Percentiles rank a stretch among this genome's conserved stretches.
phyloP scores from a whole-genome alignment of 768 basidiomycete species.

The Tylopilus cervinicoccineus region DNA sequence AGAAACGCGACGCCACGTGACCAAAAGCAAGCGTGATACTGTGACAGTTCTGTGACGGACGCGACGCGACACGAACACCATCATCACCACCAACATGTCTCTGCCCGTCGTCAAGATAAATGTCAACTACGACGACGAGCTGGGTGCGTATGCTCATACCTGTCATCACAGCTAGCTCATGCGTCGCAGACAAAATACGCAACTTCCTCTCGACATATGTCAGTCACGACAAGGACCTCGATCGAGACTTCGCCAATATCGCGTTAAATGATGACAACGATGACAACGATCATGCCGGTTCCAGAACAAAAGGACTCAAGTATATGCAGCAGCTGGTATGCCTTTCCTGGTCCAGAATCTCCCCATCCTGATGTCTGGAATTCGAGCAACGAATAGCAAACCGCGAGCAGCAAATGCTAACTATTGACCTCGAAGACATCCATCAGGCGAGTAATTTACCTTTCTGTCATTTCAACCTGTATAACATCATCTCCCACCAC shows the following conservation, averaged over 20 bases:
- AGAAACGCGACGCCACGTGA: slow-evolving; percentile 14
- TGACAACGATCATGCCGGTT: slow-evolving; percentile 30
- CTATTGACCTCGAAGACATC: slow-evolving; percentile 88
- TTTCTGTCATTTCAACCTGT: background rate
- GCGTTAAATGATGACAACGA: slow-evolving; percentile 56
- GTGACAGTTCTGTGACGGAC: slow-evolving; percentile 27
- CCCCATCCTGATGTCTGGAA: slow-evolving; percentile 16
- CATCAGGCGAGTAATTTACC: slow-evolving; percentile 47
- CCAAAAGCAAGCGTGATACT: slow-evolving; percentile 4
- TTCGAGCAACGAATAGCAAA: slow-evolving; percentile 88
- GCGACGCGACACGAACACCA: slow-evolving; percentile 22
- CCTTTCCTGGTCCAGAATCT: slow-evolving; percentile 27
- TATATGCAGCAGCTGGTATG: slow-evolving; percentile 81
- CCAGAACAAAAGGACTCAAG: slow-evolving; percentile 49
- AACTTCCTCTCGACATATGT: slow-evolving; percentile 71
- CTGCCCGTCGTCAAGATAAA: slow-evolving; percentile 56
- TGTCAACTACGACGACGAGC: slow-evolving; percentile 69
- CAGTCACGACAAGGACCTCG: slow-evolving; percentile 60
- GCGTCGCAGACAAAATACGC: slow-evolving; percentile 55
- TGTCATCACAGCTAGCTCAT: slow-evolving; percentile 1
- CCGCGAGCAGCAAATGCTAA: slow-evolving; percentile 85
- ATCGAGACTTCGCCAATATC: slow-evolving; percentile 65
- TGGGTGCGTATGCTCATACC: slow-evolving; percentile 40
- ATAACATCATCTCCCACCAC: slow-evolving; percentile 8
- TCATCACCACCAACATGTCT: slow-evolving; percentile 47